Evolutionary conservation across 768 basidiomycete species (phyloP), one percentile per base, ranked within the genome.

Genomic region (Erythrobasidium yunnanense): DNA sequence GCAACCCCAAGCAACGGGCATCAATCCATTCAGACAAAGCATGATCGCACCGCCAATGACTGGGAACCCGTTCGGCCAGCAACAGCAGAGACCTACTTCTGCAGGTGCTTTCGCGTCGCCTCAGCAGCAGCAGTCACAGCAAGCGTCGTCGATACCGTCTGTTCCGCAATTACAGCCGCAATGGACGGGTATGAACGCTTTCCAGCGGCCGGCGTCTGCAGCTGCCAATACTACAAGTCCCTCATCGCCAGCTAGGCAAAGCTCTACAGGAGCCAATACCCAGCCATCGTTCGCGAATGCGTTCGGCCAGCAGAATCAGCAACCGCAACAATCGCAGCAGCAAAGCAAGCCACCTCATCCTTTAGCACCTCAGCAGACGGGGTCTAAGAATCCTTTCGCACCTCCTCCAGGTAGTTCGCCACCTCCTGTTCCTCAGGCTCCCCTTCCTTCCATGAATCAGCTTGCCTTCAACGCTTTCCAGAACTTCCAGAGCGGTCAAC

Each of bases 341-440:
- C 56, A 49, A 46, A 6, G 7, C 32, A 46, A 7, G 33, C 7
- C 56, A 20, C 84, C 83, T 0, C 67, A 71, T 4, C 71, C 72
- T 5, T 81, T 96, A 27, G 85, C 83, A 71, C 81, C 90, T 4
- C 92, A 97, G 75, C 84, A 87, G 74, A 99, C 95, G 2, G 93
- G 95, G 27, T 88, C 89, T 5, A 85, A 84, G 70, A 99, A 99
- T 80, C 95, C 95, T 2, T 99, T 99, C 69, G 92, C 90, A 4
- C 82, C 83, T 30, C 83, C 87, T 2, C 79, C 81, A 4, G 80
- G 76, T 8, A 45, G 68, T 0, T 18, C 83, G 23, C 77, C 79
- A 17, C 72, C 73, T 15, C n/a, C 53, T 11, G 82, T 84, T 0
- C 84, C 87, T 17, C 79, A 87, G 27, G 87, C 88, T 1, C 87